These are phyloP conservation scores for Didymella glomerata DNA, from an alignment of 2,329 filamentous ascomycete genomes.

Conservation along the genomic window DNA sequence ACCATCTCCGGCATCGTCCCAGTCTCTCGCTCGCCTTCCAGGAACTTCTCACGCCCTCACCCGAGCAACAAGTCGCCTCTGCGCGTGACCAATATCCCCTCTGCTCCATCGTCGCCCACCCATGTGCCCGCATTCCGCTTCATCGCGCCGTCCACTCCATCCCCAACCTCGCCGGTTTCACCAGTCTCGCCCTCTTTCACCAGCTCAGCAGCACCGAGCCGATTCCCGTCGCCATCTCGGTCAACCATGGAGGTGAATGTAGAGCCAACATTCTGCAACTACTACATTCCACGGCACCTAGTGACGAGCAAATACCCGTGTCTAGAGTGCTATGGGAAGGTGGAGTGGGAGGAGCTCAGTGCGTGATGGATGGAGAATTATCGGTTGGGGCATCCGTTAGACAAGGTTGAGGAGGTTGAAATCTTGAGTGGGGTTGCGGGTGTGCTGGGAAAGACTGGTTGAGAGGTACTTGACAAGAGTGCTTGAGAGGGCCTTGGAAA, in stretches of 20 bases:
- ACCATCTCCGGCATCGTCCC: conserved; percentile 17
- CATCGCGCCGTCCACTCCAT: conserved; percentile 10
- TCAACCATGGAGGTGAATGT: neutral
- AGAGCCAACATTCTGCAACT: conserved; percentile 30
- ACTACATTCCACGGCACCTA: conserved; percentile 32
- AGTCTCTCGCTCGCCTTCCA: neutral
- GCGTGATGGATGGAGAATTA: conserved; percentile 32
- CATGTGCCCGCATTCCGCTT: conserved; percentile 18
- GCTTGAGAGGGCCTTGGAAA: too few relatives aligned
- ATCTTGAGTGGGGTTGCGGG: conserved; percentile 24
- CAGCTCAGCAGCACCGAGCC: conserved; percentile 4
- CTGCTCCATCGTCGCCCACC: neutral
- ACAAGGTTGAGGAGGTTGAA: conserved; percentile 29
- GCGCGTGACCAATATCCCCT: neutral
- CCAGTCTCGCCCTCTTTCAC: conserved; percentile 11
- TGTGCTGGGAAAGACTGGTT: neutral
- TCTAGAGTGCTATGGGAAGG: conserved; percentile 34
- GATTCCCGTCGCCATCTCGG: neutral
- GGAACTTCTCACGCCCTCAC: conserved; percentile 1
- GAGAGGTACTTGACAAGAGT: neutral
- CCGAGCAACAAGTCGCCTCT: neutral
- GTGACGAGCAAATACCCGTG: conserved; percentile 34
- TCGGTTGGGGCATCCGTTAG: conserved; percentile 27
- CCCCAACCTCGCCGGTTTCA: conserved; percentile 9
- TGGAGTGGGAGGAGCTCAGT: conserved; percentile 24